phyloP scores from a whole-genome alignment of 192 early-diverging fungal genomes.

The Coemansia sp. region DNA sequence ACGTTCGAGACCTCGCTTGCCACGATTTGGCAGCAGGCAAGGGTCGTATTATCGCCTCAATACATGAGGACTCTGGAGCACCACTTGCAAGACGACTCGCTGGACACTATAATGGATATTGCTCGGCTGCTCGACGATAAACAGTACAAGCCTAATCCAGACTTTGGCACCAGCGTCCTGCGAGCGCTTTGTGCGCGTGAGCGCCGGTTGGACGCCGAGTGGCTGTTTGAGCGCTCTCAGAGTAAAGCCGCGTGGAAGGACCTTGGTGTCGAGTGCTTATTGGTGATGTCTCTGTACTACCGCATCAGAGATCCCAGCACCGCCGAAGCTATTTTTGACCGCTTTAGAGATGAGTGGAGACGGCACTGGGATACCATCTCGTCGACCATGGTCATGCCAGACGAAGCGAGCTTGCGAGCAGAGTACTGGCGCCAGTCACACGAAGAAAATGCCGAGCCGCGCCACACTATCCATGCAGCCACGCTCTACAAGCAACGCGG shows the following conservation, averaged over 20 bases:
- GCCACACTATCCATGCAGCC: not conserved
- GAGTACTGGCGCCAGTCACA: slow-evolving; percentile 29
- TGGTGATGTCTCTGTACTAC: slow-evolving; percentile 44
- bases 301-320: slow-evolving; percentile 4
- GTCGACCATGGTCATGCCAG: slow-evolving; percentile 15
- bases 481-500: slow-evolving; percentile 13
- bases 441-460: not conserved
- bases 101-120: slow-evolving; percentile 14
- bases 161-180: slow-evolving; percentile 7
- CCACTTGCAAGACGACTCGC: not conserved
- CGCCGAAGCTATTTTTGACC: slow-evolving; percentile 17
- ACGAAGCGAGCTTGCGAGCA: slow-evolving; percentile 14
- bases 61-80: not conserved
- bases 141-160: not conserved
- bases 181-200: slow-evolving; percentile 20
- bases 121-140: slow-evolving; percentile 1
- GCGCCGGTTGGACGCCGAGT: slow-evolving; percentile 21
- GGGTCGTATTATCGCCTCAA: not conserved
- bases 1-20: not conserved
- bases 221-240: slow-evolving; percentile 7
- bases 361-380: slow-evolving; percentile 8
- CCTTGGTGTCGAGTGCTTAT: slow-evolving; percentile 9
- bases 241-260: not conserved
- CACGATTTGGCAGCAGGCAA: not conserved
- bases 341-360: slow-evolving; percentile 9